Evolutionary conservation across 257 asterid genomes (phyloP), one percentile per base, ranked within the genome.

Genomic region (Mitragyna speciosa): DNA sequence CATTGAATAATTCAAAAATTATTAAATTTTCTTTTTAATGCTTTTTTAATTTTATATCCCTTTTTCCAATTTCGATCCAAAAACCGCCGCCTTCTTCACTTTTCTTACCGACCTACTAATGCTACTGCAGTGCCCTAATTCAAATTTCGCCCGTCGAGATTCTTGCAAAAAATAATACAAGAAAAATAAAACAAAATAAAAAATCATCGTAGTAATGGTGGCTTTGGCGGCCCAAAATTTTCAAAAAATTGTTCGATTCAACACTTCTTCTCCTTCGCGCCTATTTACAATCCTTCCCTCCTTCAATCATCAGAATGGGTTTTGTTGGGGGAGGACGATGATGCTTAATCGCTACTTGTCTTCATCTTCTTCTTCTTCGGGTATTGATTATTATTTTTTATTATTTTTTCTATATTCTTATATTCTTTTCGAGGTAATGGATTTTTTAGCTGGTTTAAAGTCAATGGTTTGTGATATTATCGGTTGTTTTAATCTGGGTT

Each of bases 291-390:
- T 47, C 20, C 72, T 71, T 28, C 65, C 39, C 73, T 28, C 51
- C 24, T 41, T 71, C 65, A 71, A 12, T 33, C 22, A 31, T 41
- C 80, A 81, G 84, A 80, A 75, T 85, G 82, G 81, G 61, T 79
- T 79, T 83, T 68, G 78, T 66, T 82, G 91, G 88, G 82, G 86
- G 80, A 87, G 92, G 88, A 79, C 10, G 52, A 48, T 48, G 10
- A 15, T 72, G 66, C 86, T 41, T 76, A 80, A 79, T 64, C 84
- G 86, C 61, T 58, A 74, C 54, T 89, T 87, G 45, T 83, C 88
- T 72, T 83, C 91, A 30, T 58, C 90, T 36, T 36, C 39, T 36
- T 36, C 39, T 36, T 36, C 39, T 4, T 36, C 39, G 28, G 96
- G 97, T 89, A 76, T 70, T 49, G 70, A 52, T 81, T 78, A 4